Evolutionary conservation across 1,284 basidiomycete species (phyloP), one percentile per base, ranked within the genome.

Genomic region (Puccinia coronata): DNA sequence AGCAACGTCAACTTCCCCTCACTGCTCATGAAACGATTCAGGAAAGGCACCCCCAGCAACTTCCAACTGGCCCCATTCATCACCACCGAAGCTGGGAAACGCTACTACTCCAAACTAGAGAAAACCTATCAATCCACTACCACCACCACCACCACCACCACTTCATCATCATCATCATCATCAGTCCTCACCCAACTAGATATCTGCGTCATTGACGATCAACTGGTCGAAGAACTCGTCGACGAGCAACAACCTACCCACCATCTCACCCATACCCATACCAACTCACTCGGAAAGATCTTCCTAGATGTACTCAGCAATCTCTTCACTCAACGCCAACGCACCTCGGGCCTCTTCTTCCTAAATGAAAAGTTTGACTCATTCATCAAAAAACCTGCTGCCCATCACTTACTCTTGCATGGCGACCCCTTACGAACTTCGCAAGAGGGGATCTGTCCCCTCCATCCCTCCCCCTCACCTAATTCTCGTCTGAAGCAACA

Each of bases 1-100:
- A 69, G 79, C 63, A 84, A 84, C 67, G 82, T 84, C 63, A 82
- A 82, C 57, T 82, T 85, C 57, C 84, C 84, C 12, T 78, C 82
- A 18, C 79, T 85, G 6, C 82, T 85, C 49, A 76, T 84, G 41
- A 85, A 85, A 75, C 81, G 84, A 49, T 83, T 84, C 59, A 75
- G 81, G 5, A 83, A 83, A 59, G 83, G 82, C 23, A 82, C 82
- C 31, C 73, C 70, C 6, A 67, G 77, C 23, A 65, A 80, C 28
- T 85, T 85, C 74, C 39, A 74, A 34, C 81, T 85, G n/a, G 72
- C 81, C 36, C 70, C 82, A 53, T 85, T 84, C 82, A 83, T 84
- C 77, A 84, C 84, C 25, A 84, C 84, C 23, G 80, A 83, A 16
- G 70, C 73, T 11, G 84, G 84, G 74, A 82, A 83, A 74, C 70